Evolutionary conservation across 1,139 yeast genomes (phyloP).

Genomic region (Magnusiomyces clavatus): DNA sequence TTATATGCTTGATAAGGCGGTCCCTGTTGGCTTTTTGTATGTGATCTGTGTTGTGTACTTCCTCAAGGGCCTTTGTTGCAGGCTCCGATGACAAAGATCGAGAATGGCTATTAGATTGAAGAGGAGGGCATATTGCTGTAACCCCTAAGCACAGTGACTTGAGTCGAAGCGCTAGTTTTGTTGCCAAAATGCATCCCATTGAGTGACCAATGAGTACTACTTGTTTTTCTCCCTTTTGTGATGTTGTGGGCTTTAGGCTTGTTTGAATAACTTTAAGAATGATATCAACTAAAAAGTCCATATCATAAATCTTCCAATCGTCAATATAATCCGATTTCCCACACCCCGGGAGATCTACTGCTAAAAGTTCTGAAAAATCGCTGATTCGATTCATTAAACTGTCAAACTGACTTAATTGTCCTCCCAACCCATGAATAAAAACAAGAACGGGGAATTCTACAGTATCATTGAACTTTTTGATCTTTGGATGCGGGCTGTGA

Average conservation of each 20-base stretch:
- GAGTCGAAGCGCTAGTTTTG: conserved; percentile 41
- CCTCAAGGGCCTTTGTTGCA: too few relatives aligned
- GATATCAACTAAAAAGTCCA: conserved; percentile 42
- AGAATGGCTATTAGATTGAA: background rate
- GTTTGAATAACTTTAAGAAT: conserved; percentile 40
- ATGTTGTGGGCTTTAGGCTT: conserved; percentile 17
- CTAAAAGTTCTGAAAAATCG: conserved; percentile 55
- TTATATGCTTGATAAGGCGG: conserved; percentile 25
- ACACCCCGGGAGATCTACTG: conserved; percentile 70
- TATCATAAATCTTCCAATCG: conserved; percentile 17
- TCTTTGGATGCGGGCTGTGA: conserved; percentile 24
- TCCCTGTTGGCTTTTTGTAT: too few relatives aligned
- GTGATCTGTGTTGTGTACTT: too few relatives aligned
- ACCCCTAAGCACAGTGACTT: conserved; percentile 31
- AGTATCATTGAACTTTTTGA: conserved; percentile 17
- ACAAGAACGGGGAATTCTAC: conserved; percentile 35
- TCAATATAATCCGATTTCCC: conserved; percentile 40
- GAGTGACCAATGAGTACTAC: conserved; percentile 66
- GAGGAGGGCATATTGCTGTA: conserved; percentile 46
- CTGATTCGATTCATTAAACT: conserved; percentile 55
- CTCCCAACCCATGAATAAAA: conserved; percentile 70
- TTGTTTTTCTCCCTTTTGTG: conserved; percentile 29
- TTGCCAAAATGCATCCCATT: conserved; percentile 58
- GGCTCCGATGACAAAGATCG: too few relatives aligned
- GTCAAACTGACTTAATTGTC: conserved; percentile 68